These are phyloP conservation scores for Tulasnella sp. DNA, from an alignment of 768 basidiomycete genomes.

Conservation along the genomic window DNA sequence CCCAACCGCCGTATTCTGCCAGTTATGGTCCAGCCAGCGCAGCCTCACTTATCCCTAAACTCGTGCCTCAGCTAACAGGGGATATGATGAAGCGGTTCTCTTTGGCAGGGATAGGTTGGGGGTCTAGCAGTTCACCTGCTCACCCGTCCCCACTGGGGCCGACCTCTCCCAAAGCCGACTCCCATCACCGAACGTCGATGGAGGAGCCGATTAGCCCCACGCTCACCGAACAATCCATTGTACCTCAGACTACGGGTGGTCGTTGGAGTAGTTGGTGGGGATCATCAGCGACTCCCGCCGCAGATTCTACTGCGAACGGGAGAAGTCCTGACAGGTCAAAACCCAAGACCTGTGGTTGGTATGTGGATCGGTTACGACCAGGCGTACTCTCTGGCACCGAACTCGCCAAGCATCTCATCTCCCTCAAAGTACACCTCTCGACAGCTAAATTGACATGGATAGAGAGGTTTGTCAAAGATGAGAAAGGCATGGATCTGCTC, in stretches of 20 bases:
- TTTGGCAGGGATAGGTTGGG: constrained; percentile 41
- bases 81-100: constrained; percentile 49
- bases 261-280: constrained; percentile 50
- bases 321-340: constrained; percentile 19
- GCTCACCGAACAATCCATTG: constrained; percentile 21
- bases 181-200: not conserved
- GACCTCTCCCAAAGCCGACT: not conserved
- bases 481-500: constrained; percentile 55
- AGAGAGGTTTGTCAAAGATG: constrained; percentile 53
- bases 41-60: constrained; percentile 44
- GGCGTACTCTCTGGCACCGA: constrained; percentile 34
- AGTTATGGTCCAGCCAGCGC: constrained; percentile 52
- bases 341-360: constrained; percentile 43
- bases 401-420: constrained; percentile 65
- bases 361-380: constrained; percentile 47
- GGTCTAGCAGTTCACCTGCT: constrained; percentile 26
- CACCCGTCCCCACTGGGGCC: constrained; percentile 23
- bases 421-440: constrained; percentile 72
- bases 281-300: constrained; percentile 16
- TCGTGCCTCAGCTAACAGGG: constrained; percentile 69
- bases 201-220: not conserved
- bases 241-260: constrained; percentile 59
- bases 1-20: constrained; percentile 29
- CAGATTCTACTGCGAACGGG: not conserved
- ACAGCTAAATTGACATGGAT: constrained; percentile 72